Percentiles rank a stretch among this genome's conserved stretches.
Conservation (phyloP, 169 alveolate genomes). For the Plasmodium cynomolgi region DNA sequence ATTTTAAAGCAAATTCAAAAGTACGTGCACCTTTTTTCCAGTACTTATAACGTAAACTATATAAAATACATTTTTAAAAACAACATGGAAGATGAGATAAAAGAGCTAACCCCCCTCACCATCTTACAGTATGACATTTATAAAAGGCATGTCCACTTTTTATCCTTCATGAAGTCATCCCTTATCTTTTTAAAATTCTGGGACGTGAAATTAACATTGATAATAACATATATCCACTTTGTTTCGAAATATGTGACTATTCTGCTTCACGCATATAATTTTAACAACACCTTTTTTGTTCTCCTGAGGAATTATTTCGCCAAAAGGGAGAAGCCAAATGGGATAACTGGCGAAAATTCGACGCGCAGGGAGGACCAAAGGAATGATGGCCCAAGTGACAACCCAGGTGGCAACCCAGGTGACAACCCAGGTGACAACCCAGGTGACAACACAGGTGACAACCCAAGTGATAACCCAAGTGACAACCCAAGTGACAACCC, state of each 20-base stretch:
- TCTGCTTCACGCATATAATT: slow-evolving; percentile 34
- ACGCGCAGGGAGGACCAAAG: neutral
- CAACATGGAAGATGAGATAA: slow-evolving; percentile 46
- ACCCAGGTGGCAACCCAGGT: neutral
- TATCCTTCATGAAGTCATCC: slow-evolving; percentile 54
- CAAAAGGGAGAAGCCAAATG: neutral
- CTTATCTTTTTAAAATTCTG: slow-evolving; percentile 64
- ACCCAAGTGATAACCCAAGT: neutral
- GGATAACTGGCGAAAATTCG: neutral
- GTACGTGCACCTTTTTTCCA: slow-evolving; percentile 18
- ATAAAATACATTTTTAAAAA: slow-evolving; percentile 67
- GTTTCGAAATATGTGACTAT: slow-evolving; percentile 56
- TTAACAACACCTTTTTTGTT: slow-evolving; percentile 42
- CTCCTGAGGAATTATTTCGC: slow-evolving; percentile 16
- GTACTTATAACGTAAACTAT: slow-evolving; percentile 38
- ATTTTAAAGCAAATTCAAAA: slow-evolving; percentile 34
- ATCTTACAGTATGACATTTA: slow-evolving; percentile 59
- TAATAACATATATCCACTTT: slow-evolving; percentile 44
- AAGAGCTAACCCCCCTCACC: slow-evolving; percentile 16
- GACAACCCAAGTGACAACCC: neutral
- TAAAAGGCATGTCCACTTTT: slow-evolving; percentile 26
- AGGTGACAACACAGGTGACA: neutral
- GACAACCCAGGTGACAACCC: neutral
- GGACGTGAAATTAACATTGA: slow-evolving; percentile 68
- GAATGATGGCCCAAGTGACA: neutral